Evolutionary conservation across 176 grass and related monocot genomes (phyloP).

Genomic region (Oryza meyeriana): DNA sequence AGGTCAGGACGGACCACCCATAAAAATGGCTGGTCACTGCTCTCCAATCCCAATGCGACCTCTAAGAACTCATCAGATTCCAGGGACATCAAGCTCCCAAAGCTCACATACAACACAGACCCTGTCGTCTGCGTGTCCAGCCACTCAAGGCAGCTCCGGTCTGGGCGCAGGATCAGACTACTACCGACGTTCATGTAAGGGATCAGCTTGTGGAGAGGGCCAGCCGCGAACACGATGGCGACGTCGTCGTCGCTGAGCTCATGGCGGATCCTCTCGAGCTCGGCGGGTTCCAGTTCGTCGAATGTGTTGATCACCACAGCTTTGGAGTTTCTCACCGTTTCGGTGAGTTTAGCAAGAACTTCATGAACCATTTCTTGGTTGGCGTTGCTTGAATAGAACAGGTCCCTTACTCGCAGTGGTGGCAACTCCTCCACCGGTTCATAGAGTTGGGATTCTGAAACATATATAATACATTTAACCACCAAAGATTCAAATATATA

Average conservation of each 20-base stretch:
- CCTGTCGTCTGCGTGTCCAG: background rate
- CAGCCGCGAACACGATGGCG: background rate
- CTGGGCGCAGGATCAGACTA: background rate
- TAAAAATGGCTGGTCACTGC: conserved; percentile 18
- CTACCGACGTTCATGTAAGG: background rate
- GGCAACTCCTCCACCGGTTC: conserved; percentile 33
- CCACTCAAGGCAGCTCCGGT: conserved; percentile 33
- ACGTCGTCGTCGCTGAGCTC: background rate
- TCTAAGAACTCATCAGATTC: background rate
- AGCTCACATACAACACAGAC: conserved; percentile 44
- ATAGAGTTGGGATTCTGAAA: background rate
- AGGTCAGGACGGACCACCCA: conserved; percentile 33
- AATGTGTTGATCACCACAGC: conserved; percentile 35
- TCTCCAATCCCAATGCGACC: conserved; percentile 11
- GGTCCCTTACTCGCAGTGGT: conserved; percentile 31
- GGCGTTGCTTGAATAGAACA: background rate
- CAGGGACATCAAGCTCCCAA: conserved; percentile 37
- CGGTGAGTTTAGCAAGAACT: background rate
- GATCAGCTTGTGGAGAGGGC: conserved; percentile 41
- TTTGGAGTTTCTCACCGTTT: background rate
- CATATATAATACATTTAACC: background rate
- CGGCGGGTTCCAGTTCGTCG: background rate
- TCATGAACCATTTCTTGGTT: background rate
- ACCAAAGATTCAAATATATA: too few species aligned
- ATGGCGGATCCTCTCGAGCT: background rate